These are phyloP conservation scores for Lachnellula cervina DNA, from an alignment of 2,329 filamentous ascomycete species.

Conservation along the genomic window DNA sequence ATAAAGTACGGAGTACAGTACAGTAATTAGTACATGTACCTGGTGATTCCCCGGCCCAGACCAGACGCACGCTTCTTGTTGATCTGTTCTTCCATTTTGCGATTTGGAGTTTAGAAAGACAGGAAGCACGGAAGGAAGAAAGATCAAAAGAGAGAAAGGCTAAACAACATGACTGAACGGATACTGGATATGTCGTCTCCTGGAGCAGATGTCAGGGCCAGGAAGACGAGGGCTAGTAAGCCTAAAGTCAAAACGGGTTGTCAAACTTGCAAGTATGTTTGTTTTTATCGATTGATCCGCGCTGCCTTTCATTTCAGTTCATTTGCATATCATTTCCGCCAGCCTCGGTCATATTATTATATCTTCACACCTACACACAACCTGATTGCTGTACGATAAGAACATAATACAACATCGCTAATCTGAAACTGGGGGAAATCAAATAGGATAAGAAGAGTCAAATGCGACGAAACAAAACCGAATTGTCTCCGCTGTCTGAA, in stretches of 20 bases:
- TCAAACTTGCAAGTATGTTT: conserved; percentile 31
- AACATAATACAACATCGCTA: background rate
- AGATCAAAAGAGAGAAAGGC: no score
- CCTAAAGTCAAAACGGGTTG: conserved; percentile 31
- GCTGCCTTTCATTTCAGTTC: background rate
- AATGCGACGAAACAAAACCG: conserved; percentile 32
- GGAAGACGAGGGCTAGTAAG: conserved; percentile 25
- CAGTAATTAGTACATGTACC: no score
- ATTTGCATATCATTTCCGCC: background rate
- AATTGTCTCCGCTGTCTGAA: conserved; percentile 27
- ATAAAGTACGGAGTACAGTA: no score
- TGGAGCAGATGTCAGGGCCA: conserved; percentile 1
- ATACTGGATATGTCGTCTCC: background rate
- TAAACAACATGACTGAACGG: background rate
- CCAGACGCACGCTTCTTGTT: background rate
- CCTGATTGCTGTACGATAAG: no score
- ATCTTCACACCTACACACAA: no score
- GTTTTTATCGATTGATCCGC: no score
- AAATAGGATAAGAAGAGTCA: conserved; percentile 29
- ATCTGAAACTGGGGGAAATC: background rate
- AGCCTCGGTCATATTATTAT: no score
- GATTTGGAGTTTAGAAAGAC: background rate
- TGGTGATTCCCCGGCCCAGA: background rate
- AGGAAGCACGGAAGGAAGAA: no score
- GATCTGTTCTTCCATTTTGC: background rate